Base-by-base conservation (phyloP, 805 yeast genomes). In the Saccharomycopsis fibuligera region DNA sequence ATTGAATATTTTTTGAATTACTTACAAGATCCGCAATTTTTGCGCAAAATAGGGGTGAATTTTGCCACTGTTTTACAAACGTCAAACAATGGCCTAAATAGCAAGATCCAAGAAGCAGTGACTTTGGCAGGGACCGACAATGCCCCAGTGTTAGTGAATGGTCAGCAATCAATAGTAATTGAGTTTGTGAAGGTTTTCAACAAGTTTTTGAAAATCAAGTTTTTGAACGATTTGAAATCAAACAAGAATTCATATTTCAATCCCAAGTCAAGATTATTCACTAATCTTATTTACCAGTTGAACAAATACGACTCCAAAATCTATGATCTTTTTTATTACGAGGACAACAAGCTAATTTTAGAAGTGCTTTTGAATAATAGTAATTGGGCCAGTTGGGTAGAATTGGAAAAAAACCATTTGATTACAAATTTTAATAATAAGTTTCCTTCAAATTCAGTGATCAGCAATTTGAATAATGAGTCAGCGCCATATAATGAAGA, bases 231-330 rank as follows among this genome's bases (percentile, higher is more conserved):
- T 35, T 43, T 52, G 43, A 35, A 42, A 19, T 35, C 41, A 10
- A 29, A 49, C 27, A 35, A 43, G 21, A 22, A 17, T 5, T 19
- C 19, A 12, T 52, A 49, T 30, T 51, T 51, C 39, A 44, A 41
- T 10, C 22, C 22, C 12, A 43, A 48, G 12, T 35, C 53, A 16
- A 45, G 53, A 39, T 44, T 44, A 14, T 49, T 52, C 35, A 52
- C 44, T 19, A 52, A 52, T 30, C 44, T 52, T 36, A 31, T 52
- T n/a, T 52, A 49, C 35, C 55, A 52, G 27, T 44, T 44, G 25
- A 47, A 46, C 29, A 49, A 42, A 27, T 52, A 52, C 31, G 49
- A 52, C 10, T 24, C 31, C 16, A 46, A 29, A 16, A 35, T 49
- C 6, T 49, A 43, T 25, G 53, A 52, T 27, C 16, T 41, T 10